A percentile compares a stretch with the other conserved stretches of the same genome.
Conservation (phyloP, 1,284 basidiomycete species). For the Fomitopsis palustris region DNA sequence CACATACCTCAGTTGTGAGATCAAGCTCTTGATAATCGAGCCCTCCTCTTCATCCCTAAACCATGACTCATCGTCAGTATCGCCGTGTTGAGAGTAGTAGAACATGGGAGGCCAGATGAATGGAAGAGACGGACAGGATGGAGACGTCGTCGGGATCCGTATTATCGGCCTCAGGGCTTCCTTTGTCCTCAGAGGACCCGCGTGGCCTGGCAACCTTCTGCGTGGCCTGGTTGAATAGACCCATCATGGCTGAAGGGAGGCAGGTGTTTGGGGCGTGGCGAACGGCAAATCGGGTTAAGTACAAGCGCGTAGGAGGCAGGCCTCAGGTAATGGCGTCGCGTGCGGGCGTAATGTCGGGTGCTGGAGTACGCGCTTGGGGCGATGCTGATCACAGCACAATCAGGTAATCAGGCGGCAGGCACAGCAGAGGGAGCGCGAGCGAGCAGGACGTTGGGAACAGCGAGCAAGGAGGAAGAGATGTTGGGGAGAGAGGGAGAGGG, state of each 20-base stretch:
- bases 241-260: conserved; percentile 56
- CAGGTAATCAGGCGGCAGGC: background rate
- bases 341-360: conserved; percentile 3
- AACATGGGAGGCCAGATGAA: conserved; percentile 20
- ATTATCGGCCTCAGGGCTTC: conserved; percentile 56
- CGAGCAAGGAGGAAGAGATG: background rate
- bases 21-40: conserved; percentile 74
- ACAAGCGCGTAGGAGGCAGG: background rate
- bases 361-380: background rate
- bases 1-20: conserved; percentile 78
- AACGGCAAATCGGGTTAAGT: conserved; percentile 2
- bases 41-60: conserved; percentile 76
- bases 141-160: conserved; percentile 82
- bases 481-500: background rate
- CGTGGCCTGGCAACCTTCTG: conserved; percentile 54
- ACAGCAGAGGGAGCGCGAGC: background rate
- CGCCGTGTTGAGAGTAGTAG: conserved; percentile 11
- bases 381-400: conserved; percentile 1
- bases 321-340: background rate
- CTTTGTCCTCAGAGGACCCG: conserved; percentile 60
- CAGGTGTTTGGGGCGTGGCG: conserved; percentile 16
- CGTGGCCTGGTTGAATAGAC: conserved; percentile 68
- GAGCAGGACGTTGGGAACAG: background rate
- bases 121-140: conserved; percentile 60
- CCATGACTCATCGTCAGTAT: conserved; percentile 18